Conservation (phyloP, 805 yeast species). For the Saturnispora hagleri region DNA sequence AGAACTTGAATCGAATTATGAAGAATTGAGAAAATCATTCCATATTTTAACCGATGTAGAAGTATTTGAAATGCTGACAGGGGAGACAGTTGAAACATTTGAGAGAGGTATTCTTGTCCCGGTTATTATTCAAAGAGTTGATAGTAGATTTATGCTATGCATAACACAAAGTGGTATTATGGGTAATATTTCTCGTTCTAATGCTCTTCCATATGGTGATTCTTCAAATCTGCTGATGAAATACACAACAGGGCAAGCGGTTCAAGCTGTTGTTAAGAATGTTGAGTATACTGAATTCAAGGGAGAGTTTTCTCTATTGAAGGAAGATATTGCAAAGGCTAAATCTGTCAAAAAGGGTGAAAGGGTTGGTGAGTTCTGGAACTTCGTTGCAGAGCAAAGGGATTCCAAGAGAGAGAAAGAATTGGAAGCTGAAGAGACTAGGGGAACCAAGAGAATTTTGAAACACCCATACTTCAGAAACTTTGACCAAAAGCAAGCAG, state of each 20-base stretch:
- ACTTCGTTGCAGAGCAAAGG: constrained; percentile 60
- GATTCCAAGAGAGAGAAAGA: constrained; percentile 52
- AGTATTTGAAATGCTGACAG: constrained; percentile 82
- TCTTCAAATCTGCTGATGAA: constrained; percentile 30
- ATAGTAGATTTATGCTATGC: constrained; percentile 31
- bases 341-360: constrained; percentile 31
- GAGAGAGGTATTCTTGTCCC: constrained; percentile 66
- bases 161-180: constrained; percentile 48
- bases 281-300: constrained; percentile 68
- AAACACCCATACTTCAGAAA: constrained; percentile 88
- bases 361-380: constrained; percentile 68
- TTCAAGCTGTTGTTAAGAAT: constrained; percentile 68
- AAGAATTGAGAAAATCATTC: constrained; percentile 72
- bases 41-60: constrained; percentile 56
- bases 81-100: constrained; percentile 68
- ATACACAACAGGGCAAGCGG: constrained; percentile 64
- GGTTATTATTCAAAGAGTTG: constrained; percentile 60
- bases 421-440: constrained; percentile 54
- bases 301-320: constrained; percentile 64
- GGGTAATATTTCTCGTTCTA: constrained; percentile 26
- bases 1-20: constrained; percentile 81
- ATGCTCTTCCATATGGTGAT: constrained; percentile 39
- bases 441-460: constrained; percentile 64
- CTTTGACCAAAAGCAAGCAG: constrained; percentile 81
- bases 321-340: constrained; percentile 53